Evolutionary conservation across 768 basidiomycete genomes (phyloP), one percentile per base, ranked within the genome.

Genomic region (Amanita jacksonii): DNA sequence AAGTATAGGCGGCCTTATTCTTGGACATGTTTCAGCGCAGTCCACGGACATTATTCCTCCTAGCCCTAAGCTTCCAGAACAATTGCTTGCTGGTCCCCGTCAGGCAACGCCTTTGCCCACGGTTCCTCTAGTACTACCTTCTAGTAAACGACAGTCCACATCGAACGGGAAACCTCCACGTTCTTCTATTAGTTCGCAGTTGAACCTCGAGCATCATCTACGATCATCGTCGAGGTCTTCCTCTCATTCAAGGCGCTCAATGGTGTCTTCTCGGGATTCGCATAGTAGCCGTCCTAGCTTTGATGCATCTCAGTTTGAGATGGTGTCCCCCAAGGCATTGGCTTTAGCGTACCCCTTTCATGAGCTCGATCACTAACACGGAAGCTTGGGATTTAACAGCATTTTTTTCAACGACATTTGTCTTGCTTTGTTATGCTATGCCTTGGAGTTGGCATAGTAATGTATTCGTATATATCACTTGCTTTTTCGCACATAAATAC

Each of bases 291-390:
- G 69, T 16, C 69, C 70, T 28, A 80, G 76, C 54, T 70, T 79
- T 46, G 81, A 85, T 52, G 67, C 64, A 10, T 76, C 78, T 12
- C 78, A 81, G 53, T 82, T 81, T 53, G 82, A 84, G 61, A 71
- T 80, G 28, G 70, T 81, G 23, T 71, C 75, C 18, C 68, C 79
- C 31, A 70, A 70, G 52, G 57, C 60, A 49, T 50, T 66, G 57
- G 52, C 65, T 30, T 53, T 80, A 49, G 64, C 70, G 48, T 79
- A 79, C 55, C 79, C 81, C 16, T 79, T 79, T 54, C 67, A 73
- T 58, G 63, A 60, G 20, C 56, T 74, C 44, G 74, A 78, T 53
- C 68, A 73, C 43, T 59, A 63, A 38, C 13, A 9, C 19, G 15
- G 31, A 33, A 12, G 19, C 41, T 22, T 30, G 36, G 15, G 24